Evolutionary conservation across 75 land plant genomes (phyloP), one percentile per base, ranked within the genome.

Genomic region (Sequoiadendron giganteum): DNA sequence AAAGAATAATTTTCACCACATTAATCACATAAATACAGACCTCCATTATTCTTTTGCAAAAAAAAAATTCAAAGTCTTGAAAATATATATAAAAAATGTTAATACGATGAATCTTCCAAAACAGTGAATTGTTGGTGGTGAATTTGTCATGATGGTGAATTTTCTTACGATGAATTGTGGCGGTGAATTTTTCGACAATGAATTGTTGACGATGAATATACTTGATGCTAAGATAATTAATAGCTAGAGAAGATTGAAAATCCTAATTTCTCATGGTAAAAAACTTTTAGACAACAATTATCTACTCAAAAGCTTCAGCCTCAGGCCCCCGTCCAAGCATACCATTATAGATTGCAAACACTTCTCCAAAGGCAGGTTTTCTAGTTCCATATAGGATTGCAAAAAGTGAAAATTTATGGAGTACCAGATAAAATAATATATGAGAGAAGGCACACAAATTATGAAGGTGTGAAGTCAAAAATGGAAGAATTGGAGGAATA

Each of bases 401-500:
- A 73, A 76, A 10, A 42, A 47, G 91, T 92, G 73, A 87, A 42
- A 93, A 84, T 82, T 91, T 93, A 82, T 58, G 90, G 61, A 97
- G 91, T 61, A 97, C 93, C 28, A 89, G 90, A 87, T 96, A 89
- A 3, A 97, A 91, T 13, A 97, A 87, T 38, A 97, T 87, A 97
- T 98, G 97, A 55, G 99, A 92, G 87, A 98, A 97, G 43, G 94
- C 93, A 85, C 95, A 95, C 76, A 97, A 83, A 56, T 92, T 95
- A 65, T 96, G 98, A 85, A 96, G 96, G 86, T 95, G 97, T 32
- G 97, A 93, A 13, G 97, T 96, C 87, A 36, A 89, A 77, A 92
- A 94, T 90, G 99, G 98, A 86, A 97, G 47, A 72, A 98, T 89
- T 85, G 95, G 96, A 80, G 99, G 99, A 85, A 98, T 92, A 43